Conservation (phyloP, 176 grass and related monocot species). For the Luzula sylvatica region DNA sequence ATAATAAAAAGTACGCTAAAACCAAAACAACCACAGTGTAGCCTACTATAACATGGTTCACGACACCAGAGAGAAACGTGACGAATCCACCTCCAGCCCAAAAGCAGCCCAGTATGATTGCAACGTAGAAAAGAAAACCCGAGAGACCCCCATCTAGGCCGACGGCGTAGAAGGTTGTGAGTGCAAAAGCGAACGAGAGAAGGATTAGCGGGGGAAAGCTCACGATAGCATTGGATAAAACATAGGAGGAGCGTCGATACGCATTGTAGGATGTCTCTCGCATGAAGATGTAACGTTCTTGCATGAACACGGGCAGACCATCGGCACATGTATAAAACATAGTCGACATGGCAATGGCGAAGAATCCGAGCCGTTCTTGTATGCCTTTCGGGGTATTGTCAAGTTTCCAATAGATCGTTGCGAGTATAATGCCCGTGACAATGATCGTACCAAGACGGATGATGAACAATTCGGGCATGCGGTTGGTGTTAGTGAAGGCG, state of each 20-base stretch:
- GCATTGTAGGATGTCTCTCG: constrained; percentile 68
- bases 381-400: constrained; percentile 63
- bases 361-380: constrained; percentile 60
- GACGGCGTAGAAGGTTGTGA: constrained; percentile 57
- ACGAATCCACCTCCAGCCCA: constrained; percentile 71
- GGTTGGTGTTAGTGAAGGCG: constrained; percentile 52
- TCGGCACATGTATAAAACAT: constrained; percentile 81
- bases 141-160: constrained; percentile 39
- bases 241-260: constrained; percentile 67
- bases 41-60: constrained; percentile 54
- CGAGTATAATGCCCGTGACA: constrained; percentile 55
- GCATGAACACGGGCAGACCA: constrained; percentile 70
- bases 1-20: constrained; percentile 57
- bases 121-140: constrained; percentile 47
- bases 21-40: constrained; percentile 45
- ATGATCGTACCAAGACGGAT: constrained; percentile 47
- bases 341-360: constrained; percentile 68
- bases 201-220: constrained; percentile 49
- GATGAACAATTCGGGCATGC: constrained; percentile 57
- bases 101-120: constrained; percentile 56
- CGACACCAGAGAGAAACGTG: constrained; percentile 62
- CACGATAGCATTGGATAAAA: constrained; percentile 50
- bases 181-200: constrained; percentile 47
- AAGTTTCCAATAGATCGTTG: constrained; percentile 67
- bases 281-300: constrained; percentile 77